Conservation (phyloP, 148 eudicot species). For the Camellia granthamiana region DNA sequence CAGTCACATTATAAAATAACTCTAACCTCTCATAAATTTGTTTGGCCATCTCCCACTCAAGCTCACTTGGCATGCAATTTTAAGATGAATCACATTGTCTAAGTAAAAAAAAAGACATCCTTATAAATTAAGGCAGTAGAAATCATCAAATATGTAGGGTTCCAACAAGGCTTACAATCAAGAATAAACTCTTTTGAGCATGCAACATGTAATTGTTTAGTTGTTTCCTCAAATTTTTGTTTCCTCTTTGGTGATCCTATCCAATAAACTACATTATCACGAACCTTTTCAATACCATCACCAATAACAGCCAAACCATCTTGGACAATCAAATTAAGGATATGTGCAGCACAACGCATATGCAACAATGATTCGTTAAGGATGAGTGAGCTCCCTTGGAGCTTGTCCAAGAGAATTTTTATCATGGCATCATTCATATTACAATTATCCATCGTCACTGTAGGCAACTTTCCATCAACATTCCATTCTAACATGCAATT, state of each 20-base stretch:
- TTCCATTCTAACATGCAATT: background rate
- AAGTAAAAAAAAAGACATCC: too few relatives aligned
- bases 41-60: background rate
- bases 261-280: background rate
- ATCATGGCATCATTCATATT: background rate
- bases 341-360: background rate
- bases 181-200: background rate
- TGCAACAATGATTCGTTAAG: background rate
- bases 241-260: background rate
- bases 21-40: too few relatives aligned
- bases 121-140: too few relatives aligned
- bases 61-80: too few relatives aligned
- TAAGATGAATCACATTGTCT: too few relatives aligned
- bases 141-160: too few relatives aligned
- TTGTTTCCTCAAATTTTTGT: background rate
- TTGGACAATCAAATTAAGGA: background rate
- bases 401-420: background rate
- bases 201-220: background rate
- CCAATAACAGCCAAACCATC: background rate
- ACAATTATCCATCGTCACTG: background rate
- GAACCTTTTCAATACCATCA: background rate
- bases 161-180: background rate
- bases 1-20: too few relatives aligned
- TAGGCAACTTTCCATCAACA: background rate
- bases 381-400: background rate